A percentile compares a stretch with the other conserved stretches of the same genome.
phyloP scores from a whole-genome alignment of 768 basidiomycete species.

The Clitopilus hobsonii region DNA sequence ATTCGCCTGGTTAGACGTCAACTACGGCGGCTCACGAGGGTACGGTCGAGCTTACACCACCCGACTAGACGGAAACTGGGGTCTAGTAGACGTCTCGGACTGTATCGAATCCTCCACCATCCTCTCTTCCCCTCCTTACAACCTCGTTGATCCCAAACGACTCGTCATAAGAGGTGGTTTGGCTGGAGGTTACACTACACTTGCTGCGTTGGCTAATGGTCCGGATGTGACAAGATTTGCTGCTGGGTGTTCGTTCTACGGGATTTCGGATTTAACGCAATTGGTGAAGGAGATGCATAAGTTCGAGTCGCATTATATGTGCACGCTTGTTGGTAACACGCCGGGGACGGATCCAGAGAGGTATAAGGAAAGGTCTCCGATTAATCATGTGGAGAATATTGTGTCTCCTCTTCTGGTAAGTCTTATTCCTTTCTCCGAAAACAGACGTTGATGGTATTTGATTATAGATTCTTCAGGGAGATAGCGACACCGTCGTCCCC shows the following conservation, averaged over 20 bases:
- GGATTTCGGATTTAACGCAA: constrained; percentile 56
- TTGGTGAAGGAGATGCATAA: constrained; percentile 69
- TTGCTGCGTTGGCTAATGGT: constrained; percentile 40
- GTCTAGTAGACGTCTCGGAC: constrained; percentile 70
- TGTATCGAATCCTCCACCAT: constrained; percentile 49
- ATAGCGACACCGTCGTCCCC: constrained; percentile 59
- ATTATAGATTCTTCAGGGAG: constrained; percentile 61
- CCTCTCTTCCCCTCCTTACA: constrained; percentile 39
- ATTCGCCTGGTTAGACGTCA: constrained; percentile 74
- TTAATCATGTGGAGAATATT: constrained; percentile 60
- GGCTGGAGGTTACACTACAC: constrained; percentile 68
- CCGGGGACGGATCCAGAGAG: constrained; percentile 49
- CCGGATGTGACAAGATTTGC: constrained; percentile 45
- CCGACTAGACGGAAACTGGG: constrained; percentile 65
- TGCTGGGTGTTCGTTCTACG: constrained; percentile 60
- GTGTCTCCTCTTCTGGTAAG: constrained; percentile 58
- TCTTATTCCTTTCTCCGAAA: constrained; percentile 1
- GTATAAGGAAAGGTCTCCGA: constrained; percentile 56
- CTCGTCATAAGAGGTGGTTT: constrained; percentile 68
- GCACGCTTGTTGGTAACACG: constrained; percentile 57
- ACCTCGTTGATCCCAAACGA: constrained; percentile 59
- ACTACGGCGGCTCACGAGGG: constrained; percentile 72
- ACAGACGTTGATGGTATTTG: neutral
- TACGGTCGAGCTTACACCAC: constrained; percentile 67
- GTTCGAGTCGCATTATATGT: constrained; percentile 56